phyloP scores from a whole-genome alignment of 805 yeast species.

The Ogataea methanolica region DNA sequence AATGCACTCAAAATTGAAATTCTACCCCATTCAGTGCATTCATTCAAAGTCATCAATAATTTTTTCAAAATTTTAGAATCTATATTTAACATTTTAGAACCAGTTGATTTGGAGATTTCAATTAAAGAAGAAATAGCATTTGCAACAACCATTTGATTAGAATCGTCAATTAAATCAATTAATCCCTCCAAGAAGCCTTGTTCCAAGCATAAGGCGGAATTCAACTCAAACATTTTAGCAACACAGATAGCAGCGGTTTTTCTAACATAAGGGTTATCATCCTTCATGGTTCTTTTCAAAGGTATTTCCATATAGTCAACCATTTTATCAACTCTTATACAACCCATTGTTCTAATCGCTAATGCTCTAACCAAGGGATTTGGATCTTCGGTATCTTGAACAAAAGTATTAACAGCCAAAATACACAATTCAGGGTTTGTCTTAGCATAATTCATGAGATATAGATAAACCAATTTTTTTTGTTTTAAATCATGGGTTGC shows the following conservation, averaged over 20 bases:
- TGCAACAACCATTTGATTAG: conserved; percentile 97
- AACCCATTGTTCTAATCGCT: conserved; percentile 98
- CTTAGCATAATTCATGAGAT: conserved; percentile 96
- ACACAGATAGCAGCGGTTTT: conserved; percentile 98
- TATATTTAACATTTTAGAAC: conserved; percentile 31
- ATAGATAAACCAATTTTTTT: conserved; percentile 90
- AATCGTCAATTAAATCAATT: conserved; percentile 66
- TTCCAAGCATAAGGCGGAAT: conserved; percentile 75
- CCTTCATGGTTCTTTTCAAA: conserved; percentile 73
- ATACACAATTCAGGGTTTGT: conserved; percentile 94
- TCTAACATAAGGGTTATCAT: conserved; percentile 95
- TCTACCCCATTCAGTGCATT: conserved; percentile 99
- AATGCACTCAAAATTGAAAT: conserved; percentile 81
- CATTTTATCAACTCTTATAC: conserved; percentile 92
- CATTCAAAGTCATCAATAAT: conserved; percentile 80
- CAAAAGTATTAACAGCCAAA: conserved; percentile 95
- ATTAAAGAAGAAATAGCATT: conserved; percentile 83
- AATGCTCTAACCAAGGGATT: conserved; percentile 93
- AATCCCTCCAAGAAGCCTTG: conserved; percentile 77
- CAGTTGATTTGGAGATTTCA: conserved; percentile 50
- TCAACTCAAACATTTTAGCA: conserved; percentile 87
- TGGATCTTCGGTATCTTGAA: conserved; percentile 91
- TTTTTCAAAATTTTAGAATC: conserved; percentile 46
- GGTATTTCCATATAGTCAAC: conserved; percentile 94
- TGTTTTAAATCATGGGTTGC: conserved; percentile 97